Conservation (phyloP, 331 rosid genomes). For the Pyracantha coccinea region DNA sequence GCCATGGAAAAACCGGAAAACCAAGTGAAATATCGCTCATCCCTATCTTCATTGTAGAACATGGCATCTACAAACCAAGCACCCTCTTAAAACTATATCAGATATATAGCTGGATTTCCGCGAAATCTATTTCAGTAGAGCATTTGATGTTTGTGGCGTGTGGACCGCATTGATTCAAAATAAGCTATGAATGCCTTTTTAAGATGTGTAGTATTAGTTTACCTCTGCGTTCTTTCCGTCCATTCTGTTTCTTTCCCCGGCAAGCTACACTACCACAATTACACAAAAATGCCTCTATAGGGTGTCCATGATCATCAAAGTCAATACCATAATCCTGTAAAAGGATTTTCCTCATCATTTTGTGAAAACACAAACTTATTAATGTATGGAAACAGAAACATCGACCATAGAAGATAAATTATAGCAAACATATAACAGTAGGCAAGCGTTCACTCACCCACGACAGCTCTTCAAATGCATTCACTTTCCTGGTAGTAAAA, state of each 20-base stretch:
- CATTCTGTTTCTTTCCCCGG: conserved; percentile 17
- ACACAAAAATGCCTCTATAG: conserved; percentile 71
- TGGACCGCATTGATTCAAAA: no score
- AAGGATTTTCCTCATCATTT: conserved; percentile 3
- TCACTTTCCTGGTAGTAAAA: conserved; percentile 61
- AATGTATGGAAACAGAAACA: no score
- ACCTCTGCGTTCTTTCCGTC: neutral
- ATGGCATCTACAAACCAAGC: no score
- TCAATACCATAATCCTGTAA: conserved; percentile 85
- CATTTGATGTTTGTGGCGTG: no score
- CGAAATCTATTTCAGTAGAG: no score
- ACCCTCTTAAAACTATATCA: no score
- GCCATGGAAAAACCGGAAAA: no score
- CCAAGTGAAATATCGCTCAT: no score
- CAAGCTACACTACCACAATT: conserved; percentile 64
- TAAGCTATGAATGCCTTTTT: no score
- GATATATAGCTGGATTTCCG: no score
- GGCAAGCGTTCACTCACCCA: conserved; percentile 56
- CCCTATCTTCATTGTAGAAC: no score
- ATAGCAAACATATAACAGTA: neutral
- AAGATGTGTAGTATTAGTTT: no score
- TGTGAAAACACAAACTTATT: neutral
- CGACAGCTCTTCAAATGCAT: conserved; percentile 76
- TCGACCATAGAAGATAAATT: neutral
- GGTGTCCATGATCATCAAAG: conserved; percentile 70